Base-by-base conservation (phyloP, 306 rosid genomes). In the apple (Malus domestica) region DNA sequence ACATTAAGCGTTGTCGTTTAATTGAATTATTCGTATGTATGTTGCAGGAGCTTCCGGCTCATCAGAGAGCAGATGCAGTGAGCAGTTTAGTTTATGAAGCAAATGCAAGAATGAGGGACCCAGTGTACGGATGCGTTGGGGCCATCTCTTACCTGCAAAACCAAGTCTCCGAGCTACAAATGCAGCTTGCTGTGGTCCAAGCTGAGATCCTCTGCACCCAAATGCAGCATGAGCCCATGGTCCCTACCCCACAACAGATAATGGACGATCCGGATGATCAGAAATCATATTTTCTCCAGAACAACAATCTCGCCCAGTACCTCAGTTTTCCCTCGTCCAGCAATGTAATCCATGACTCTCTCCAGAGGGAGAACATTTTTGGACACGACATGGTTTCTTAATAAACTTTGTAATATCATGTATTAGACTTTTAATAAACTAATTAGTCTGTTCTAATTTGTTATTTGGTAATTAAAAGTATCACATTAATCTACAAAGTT, bases 21-120 rank as follows among this genome's bases (percentile, higher is more conserved):
- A 61, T 61, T 61, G 33, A 25, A 12, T 61, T 25, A 14, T 25
- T 27, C 35, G 67, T 61, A 14, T 27, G 19, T 27, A 27, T 27
- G 35, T 61, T 78, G 75, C 83, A 95, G 98, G 98, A 90, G 72
- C 87, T 95, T 75, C 97, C 92, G 0, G 77, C 78, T 73, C 83
- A 90, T 3, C 96, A 85, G 78, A 89, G 98, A 84, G 87, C 87
- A 61, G 98, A 95, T 79, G 97, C 98, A 58, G 98, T 92, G 84
- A 94, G 93, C 82, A 94, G 98, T 27, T 12, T 94, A 74, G 98
- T 94, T 70, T 94, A 94, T 45, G 98, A 94, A 72, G 97, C 98
- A n/a, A 90, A 85, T 73, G 98, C 98, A 44, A 90, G 98, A 81
- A 81, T 85, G 54, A 52, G 95, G n/a, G 96, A 94, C 82, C 98